A percentile compares a stretch with the other conserved stretches of the same genome.
Conservation (phyloP, 78 protist species). For the Fonticula alba region DNA sequence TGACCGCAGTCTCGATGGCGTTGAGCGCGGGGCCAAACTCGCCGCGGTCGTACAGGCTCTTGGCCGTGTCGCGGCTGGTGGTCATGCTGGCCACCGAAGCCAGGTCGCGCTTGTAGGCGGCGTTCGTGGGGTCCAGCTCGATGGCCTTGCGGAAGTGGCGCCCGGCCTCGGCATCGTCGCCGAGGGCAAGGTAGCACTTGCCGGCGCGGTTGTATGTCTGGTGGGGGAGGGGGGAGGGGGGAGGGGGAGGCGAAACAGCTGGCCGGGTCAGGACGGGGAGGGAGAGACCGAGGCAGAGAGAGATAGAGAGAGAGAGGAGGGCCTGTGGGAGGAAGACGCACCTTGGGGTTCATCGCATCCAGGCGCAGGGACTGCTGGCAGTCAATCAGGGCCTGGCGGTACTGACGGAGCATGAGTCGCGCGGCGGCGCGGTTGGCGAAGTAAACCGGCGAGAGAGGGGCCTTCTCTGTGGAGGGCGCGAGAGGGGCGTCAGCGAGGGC, state of each 20-base stretch:
- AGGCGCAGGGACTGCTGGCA: not conserved
- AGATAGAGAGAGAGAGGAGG: no score
- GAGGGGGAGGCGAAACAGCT: no score
- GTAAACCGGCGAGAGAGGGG: not conserved
- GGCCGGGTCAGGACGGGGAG: no score
- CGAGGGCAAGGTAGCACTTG: not conserved
- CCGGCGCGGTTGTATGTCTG: not conserved
- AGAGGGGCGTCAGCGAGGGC: not conserved
- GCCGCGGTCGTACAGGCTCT: no score
- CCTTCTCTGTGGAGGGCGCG: not conserved
- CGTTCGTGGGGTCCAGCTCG: not conserved
- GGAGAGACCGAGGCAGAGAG: no score
- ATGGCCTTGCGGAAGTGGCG: not conserved
- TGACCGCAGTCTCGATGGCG: no score
- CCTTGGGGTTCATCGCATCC: not conserved
- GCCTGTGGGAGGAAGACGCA: no score
- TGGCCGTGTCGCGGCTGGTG: no score
- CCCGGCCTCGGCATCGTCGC: not conserved
- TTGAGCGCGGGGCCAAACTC: no score
- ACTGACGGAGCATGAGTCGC: not conserved
- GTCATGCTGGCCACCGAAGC: no score
- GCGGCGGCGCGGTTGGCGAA: conserved; percentile 10
- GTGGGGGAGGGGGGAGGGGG: no score
- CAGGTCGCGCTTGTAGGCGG: not conserved
- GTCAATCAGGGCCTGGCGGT: not conserved